phyloP scores from a whole-genome alignment of 805 yeast genomes.

The Hanseniaspora hatyaiensis region DNA sequence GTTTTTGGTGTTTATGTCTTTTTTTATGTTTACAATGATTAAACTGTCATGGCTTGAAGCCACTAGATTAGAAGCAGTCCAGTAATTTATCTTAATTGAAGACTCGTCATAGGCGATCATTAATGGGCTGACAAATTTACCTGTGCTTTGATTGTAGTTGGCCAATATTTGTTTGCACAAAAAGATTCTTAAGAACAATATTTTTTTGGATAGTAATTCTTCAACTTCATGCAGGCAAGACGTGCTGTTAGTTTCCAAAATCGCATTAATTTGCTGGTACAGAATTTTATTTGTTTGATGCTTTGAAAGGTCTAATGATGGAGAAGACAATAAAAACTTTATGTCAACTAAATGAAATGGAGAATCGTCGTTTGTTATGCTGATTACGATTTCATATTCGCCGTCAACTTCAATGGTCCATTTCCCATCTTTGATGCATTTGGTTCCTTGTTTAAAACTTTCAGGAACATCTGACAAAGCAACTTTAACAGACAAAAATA shows the following conservation, averaged over 20 bases:
- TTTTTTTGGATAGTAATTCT: constrained; percentile 28
- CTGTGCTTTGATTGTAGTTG: constrained; percentile 10
- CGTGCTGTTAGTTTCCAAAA: constrained; percentile 18
- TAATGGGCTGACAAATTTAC: constrained; percentile 8
- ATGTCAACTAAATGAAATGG: constrained; percentile 74
- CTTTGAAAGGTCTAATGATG: constrained; percentile 16
- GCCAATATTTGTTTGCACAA: constrained; percentile 27
- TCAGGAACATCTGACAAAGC: constrained; percentile 59
- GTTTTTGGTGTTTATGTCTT: constrained; percentile 18
- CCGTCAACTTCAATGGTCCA: constrained; percentile 50
- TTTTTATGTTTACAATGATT: constrained; percentile 26
- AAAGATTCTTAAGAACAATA: constrained; percentile 28
- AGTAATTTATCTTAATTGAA: constrained; percentile 27
- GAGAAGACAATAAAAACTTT: constrained; percentile 40
- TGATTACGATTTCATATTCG: constrained; percentile 66
- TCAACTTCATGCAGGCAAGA: constrained; percentile 26
- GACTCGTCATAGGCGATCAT: constrained; percentile 25
- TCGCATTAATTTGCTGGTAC: constrained; percentile 28
- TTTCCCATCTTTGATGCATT: constrained; percentile 63
- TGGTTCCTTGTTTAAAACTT: constrained; percentile 41
- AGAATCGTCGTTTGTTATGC: constrained; percentile 55
- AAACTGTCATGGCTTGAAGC: constrained; percentile 20
- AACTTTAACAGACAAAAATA: constrained; percentile 59
- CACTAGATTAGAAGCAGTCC: constrained; percentile 22
- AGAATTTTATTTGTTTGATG: constrained; percentile 18